These are phyloP conservation scores for Clavispora phyllophila DNA, from an alignment of 805 yeast species.

Conservation along the genomic window DNA sequence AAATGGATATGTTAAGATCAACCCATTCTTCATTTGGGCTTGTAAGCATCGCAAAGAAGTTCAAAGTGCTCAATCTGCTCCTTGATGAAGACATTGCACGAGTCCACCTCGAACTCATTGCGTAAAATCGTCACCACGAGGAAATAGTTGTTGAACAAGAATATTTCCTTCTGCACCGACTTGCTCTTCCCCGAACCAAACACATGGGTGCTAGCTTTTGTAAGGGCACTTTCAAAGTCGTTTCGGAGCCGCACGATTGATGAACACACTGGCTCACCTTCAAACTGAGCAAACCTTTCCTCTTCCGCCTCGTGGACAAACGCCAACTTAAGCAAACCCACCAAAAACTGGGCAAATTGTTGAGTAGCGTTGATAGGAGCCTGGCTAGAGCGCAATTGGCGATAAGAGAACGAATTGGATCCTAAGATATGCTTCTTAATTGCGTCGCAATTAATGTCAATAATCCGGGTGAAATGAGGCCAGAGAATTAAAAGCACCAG, in stretches of 20 bases:
- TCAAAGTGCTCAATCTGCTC: slow-evolving; percentile 38
- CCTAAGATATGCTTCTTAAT: slow-evolving; percentile 49
- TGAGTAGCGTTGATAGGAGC: slow-evolving; percentile 64
- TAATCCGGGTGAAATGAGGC: slow-evolving; percentile 77
- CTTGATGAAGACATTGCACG: slow-evolving; percentile 20
- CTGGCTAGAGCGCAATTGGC: slow-evolving; percentile 15
- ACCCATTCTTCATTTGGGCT: slow-evolving; percentile 13
- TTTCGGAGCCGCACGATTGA: slow-evolving; percentile 65
- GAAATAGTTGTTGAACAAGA: slow-evolving; percentile 69
- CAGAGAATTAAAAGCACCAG: slow-evolving; percentile 64
- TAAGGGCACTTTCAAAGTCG: slow-evolving; percentile 75
- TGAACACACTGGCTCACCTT: slow-evolving; percentile 67
- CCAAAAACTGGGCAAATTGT: slow-evolving; percentile 67
- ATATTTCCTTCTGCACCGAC: slow-evolving; percentile 54
- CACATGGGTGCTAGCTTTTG: slow-evolving; percentile 54
- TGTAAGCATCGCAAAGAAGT: slow-evolving; percentile 37
- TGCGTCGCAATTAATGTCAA: slow-evolving; percentile 74
- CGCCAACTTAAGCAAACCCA: slow-evolving; percentile 61
- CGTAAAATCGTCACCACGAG: slow-evolving; percentile 53
- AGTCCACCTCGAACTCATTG: slow-evolving; percentile 27
- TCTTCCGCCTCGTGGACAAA: slow-evolving; percentile 16
- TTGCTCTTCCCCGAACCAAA: slow-evolving; percentile 28
- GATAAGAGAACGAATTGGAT: slow-evolving; percentile 15
- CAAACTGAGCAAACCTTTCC: slow-evolving; percentile 19
- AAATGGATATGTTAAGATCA: too few species aligned